Evolutionary conservation across 805 yeast genomes (phyloP).

Genomic region (Metschnikowia gruessii): DNA sequence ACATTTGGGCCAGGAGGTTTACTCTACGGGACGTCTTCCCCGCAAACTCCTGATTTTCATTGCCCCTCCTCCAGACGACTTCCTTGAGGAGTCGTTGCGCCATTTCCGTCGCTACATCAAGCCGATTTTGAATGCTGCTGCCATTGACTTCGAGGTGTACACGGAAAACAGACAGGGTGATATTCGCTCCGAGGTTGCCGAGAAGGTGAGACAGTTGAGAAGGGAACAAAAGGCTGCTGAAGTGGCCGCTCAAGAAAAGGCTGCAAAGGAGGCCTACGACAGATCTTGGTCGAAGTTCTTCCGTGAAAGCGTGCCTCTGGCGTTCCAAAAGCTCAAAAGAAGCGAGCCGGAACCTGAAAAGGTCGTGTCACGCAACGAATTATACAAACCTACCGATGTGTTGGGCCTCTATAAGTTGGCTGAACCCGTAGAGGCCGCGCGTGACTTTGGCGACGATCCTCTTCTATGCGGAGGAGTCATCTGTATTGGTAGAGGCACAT

Average conservation of each 20-base stretch:
- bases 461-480: conserved; percentile 74
- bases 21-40: conserved; percentile 51
- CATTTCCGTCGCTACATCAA: conserved; percentile 78
- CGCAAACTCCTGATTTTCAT: conserved; percentile 78
- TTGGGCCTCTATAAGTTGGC: conserved; percentile 54
- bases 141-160: conserved; percentile 75
- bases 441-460: conserved; percentile 44
- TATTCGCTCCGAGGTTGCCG: conserved; percentile 78
- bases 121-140: conserved; percentile 81
- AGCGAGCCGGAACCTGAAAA: conserved; percentile 26
- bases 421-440: conserved; percentile 28
- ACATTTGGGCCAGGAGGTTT: conserved; percentile 45
- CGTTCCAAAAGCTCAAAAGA: conserved; percentile 15
- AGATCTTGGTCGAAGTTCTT: conserved; percentile 31
- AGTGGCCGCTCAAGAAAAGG: conserved; percentile 4
- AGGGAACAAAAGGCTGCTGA: conserved; percentile 28
- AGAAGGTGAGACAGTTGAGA: conserved; percentile 70
- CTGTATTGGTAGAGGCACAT: conserved; percentile 94
- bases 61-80: conserved; percentile 98
- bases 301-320: conserved; percentile 14
- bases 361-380: conserved; percentile 30
- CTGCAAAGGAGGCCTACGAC: conserved; percentile 15
- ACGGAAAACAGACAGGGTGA: conserved; percentile 87
- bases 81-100: conserved; percentile 66
- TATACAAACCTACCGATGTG: conserved; percentile 44